Evolutionary conservation across 2,329 filamentous ascomycete species (phyloP), one percentile per base, ranked within the genome.

Genomic region (Aspergillus calidoustus): DNA sequence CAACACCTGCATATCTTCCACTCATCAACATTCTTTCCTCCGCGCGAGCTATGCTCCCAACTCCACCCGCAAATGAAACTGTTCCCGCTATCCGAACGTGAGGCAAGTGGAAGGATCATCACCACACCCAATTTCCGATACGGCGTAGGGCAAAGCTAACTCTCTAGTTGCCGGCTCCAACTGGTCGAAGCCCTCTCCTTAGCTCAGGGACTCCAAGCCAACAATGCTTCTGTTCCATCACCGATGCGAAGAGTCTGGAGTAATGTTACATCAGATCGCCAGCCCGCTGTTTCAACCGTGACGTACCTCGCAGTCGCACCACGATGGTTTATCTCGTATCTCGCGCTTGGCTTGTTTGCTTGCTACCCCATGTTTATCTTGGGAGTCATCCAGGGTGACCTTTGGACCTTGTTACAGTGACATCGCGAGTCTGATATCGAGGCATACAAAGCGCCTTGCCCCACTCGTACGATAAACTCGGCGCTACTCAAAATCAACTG

Each of bases 221-320:
- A 51, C 54, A 58, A 63, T 63, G 61, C 54, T 63, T 58, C 54
- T 60, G 61, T 63, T 63, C 28, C 61, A 60, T 63, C 57, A 25
- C 53, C 28, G n/a, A 54, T 50, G 22, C n/a, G 15, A 41, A 15
- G 11, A 41, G 11, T 41, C 34, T 15, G 6, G 34, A 60, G 30
- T 34, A 23, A 54, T 60, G 61, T 63, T 63, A 63, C 61, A 63
- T 63, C 49, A 30, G 25, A 28, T 57, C 17, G 25, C 54, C 19
- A 41, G 34, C 48, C 47, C 11, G 38, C 17, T 34, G 38, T 53
- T 46, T 44, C 54, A 50, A 30, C 23, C 48, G 54, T 54, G 47
- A 50, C 47, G 9, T 15, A 41, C 11, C 25, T 48, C 41, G 34
- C 8, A 17, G 9, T 50, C 15, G 22, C 25, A 23, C 31, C 41